A percentile compares a stretch with the other conserved stretches of the same genome.
phyloP scores from a whole-genome alignment of 306 rosid genomes.

The Quercus glauca region DNA sequence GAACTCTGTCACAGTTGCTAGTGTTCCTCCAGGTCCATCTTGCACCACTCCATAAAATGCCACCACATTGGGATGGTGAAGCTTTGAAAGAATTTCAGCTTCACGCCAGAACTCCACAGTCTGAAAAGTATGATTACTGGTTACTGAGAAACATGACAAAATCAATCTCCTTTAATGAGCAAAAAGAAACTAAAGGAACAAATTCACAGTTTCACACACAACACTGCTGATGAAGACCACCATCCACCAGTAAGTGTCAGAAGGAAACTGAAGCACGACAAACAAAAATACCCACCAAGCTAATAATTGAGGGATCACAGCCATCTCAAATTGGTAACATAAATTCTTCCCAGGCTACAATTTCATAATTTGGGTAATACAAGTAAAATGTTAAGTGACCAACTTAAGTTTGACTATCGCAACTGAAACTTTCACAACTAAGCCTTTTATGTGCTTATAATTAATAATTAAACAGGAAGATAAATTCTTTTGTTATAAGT shows the following conservation, averaged over 20 bases:
- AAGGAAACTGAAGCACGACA: not conserved
- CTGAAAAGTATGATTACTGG: constrained; percentile 31
- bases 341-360: not conserved
- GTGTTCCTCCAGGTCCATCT: constrained; percentile 82
- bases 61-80: constrained; percentile 94
- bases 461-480: not conserved
- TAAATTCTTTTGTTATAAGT: too few species aligned
- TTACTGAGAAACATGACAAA: constrained; percentile 14
- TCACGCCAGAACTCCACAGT: constrained; percentile 84
- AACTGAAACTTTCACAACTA: not conserved
- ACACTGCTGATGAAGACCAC: not conserved
- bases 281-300: not conserved
- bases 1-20: constrained; percentile 84
- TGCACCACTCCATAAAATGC: constrained; percentile 64
- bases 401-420: not conserved
- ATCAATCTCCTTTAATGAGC: not conserved
- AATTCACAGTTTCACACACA: not conserved
- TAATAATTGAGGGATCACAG: not conserved
- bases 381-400: not conserved
- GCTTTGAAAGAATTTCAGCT: constrained; percentile 77
- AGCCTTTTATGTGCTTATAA: not conserved
- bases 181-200: not conserved
- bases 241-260: not conserved
- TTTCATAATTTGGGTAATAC: not conserved
- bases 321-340: not conserved